These are phyloP conservation scores for Penicillium verrucosum DNA, from an alignment of 2,329 filamentous ascomycete species.

Conservation along the genomic window DNA sequence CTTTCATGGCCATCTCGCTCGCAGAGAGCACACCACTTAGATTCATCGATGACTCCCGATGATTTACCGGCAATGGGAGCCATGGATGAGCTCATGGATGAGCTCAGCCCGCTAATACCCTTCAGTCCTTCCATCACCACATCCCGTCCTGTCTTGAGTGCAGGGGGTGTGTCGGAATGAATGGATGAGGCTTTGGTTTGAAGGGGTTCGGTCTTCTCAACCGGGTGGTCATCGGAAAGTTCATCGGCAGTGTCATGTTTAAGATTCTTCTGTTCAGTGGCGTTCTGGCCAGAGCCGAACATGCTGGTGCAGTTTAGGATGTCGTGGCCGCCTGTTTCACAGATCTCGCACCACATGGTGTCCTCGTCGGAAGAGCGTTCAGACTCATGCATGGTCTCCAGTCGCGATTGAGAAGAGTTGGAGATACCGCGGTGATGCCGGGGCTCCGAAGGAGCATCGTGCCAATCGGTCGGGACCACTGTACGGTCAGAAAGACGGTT, in stretches of 20 bases:
- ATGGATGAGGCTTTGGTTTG: constrained; percentile 13
- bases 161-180: constrained; percentile 19
- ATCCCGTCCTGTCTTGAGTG: constrained; percentile 42
- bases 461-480: constrained; percentile 43
- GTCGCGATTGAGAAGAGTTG: constrained; percentile 30
- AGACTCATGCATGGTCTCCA: constrained; percentile 42
- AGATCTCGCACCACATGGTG: constrained; percentile 89
- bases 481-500: constrained; percentile 42
- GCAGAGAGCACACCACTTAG: constrained; percentile 96
- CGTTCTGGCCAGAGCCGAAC: constrained; percentile 53
- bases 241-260: constrained; percentile 3
- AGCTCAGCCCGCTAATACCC: constrained; percentile 39
- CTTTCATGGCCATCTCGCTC: constrained; percentile 96
- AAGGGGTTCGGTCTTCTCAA: constrained; percentile 12
- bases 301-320: constrained; percentile 93
- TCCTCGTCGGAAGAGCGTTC: constrained; percentile 65
- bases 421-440: constrained; percentile 26
- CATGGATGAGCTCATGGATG: constrained; percentile 47
- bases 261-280: constrained; percentile 15
- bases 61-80: constrained; percentile 74
- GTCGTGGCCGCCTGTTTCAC: constrained; percentile 86
- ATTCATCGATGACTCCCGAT: constrained; percentile 71
- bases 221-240: constrained; percentile 12
- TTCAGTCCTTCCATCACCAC: constrained; percentile 43
- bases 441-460: constrained; percentile 31